These are phyloP conservation scores for Vitis hybrid DNA, from an alignment of 177 flowering plant species.

Conservation along the genomic window DNA sequence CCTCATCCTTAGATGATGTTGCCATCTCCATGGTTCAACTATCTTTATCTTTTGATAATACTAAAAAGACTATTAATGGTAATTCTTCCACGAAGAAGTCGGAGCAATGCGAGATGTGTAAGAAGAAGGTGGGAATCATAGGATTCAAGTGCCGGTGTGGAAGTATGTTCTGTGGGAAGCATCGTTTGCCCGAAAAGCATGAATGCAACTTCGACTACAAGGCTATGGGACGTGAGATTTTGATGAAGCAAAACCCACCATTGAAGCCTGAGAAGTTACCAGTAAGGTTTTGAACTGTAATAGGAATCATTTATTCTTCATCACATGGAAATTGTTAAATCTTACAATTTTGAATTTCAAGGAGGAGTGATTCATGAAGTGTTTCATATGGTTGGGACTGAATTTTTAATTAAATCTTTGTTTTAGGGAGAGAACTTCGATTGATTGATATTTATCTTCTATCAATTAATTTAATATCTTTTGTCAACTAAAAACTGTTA, in stretches of 20 bases:
- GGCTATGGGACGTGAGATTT: not conserved
- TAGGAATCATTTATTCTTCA: no score
- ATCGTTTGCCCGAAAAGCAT: slow-evolving; percentile 13
- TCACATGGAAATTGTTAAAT: no score
- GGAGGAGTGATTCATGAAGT: no score
- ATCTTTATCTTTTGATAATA: not conserved
- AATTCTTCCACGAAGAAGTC: not conserved
- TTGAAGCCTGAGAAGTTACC: not conserved
- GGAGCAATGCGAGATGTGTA: slow-evolving; percentile 9
- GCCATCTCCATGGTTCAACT: no score
- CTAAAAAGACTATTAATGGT: not conserved
- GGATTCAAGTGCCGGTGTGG: slow-evolving; percentile 23
- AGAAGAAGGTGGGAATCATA: slow-evolving; percentile 8
- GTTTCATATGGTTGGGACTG: no score
- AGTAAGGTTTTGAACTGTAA: not conserved
- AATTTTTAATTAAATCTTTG: no score
- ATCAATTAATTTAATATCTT: no score
- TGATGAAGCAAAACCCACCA: slow-evolving; percentile 5
- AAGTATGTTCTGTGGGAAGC: slow-evolving; percentile 11
- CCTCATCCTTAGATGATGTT: no score
- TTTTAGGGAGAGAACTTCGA: no score
- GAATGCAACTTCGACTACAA: slow-evolving; percentile 10
- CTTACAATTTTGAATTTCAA: no score
- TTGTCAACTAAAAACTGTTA: no score
- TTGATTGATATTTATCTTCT: no score